These are phyloP conservation scores for Pterulicium gracile DNA, from an alignment of 1,284 basidiomycete species.

Conservation along the genomic window DNA sequence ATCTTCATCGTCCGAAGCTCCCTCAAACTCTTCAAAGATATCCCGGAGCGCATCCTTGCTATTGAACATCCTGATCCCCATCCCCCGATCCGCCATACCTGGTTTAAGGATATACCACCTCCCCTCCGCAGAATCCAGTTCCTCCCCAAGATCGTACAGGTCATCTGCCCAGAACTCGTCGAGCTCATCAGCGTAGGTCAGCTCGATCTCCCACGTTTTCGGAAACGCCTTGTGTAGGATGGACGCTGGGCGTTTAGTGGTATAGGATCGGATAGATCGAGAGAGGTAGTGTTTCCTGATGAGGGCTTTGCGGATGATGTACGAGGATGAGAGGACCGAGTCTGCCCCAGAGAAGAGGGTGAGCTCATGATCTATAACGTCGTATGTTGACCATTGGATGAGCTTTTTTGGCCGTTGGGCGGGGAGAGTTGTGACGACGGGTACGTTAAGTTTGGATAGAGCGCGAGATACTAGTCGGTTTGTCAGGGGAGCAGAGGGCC, in stretches of 20 bases:
- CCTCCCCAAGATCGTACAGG: conserved; percentile 74
- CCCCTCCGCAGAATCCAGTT: conserved; percentile 38
- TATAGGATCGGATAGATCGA: conserved; percentile 62
- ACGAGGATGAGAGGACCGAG: conserved; percentile 68
- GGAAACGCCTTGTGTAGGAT: conserved; percentile 52
- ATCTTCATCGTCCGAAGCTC: conserved; percentile 34
- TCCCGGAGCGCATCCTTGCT: conserved; percentile 60
- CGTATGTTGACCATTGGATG: conserved; percentile 65
- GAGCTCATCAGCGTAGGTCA: conserved; percentile 89
- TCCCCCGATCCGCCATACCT: conserved; percentile 93
- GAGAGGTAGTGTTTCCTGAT: conserved; percentile 95
- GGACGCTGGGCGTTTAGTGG: conserved; percentile 60
- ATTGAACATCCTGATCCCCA: conserved; percentile 89
- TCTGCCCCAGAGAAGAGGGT: conserved; percentile 34
- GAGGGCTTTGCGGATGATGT: conserved; percentile 85
- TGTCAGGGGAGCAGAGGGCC: conserved; percentile 75
- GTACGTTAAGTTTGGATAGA: conserved; percentile 19
- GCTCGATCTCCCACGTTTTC: conserved; percentile 79
- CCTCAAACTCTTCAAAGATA: conserved; percentile 85
- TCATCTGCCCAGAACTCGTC: conserved; percentile 94
- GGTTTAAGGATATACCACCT: conserved; percentile 94
- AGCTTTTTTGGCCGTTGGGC: conserved; percentile 14
- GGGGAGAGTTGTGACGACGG: conserved; percentile 11
- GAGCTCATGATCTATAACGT: conserved; percentile 69
- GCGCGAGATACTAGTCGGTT: conserved; percentile 56